Conservation (phyloP, 495 filamentous ascomycete species). For the Aspergillus steynii region DNA sequence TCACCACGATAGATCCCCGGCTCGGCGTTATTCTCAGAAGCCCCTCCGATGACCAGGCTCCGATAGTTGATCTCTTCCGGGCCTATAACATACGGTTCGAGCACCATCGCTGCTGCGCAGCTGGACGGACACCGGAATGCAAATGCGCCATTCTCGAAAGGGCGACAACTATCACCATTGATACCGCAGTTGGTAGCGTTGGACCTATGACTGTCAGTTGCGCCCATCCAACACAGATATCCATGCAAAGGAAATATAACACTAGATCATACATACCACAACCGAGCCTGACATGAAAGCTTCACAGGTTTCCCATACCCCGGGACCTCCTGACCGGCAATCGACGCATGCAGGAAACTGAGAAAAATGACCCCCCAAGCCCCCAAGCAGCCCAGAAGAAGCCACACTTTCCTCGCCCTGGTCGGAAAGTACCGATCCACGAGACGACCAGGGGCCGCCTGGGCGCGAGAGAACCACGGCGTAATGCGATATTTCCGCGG, state of each 20-base stretch:
- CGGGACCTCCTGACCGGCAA: slow-evolving; percentile 55
- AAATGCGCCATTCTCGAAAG: slow-evolving; percentile 65
- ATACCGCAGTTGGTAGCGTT: slow-evolving; percentile 64
- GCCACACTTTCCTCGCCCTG: slow-evolving; percentile 40
- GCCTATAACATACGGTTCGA: slow-evolving; percentile 72
- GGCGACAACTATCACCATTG: slow-evolving; percentile 69
- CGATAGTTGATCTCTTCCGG: slow-evolving; percentile 64
- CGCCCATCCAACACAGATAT: neutral
- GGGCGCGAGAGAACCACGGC: slow-evolving; percentile 60
- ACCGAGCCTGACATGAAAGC: slow-evolving; percentile 49
- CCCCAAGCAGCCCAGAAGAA: slow-evolving; percentile 53
- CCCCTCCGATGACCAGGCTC: slow-evolving; percentile 69
- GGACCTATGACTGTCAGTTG: slow-evolving; percentile 23
- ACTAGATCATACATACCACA: slow-evolving; percentile 51
- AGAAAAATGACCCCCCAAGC: slow-evolving; percentile 69
- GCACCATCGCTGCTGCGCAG: slow-evolving; percentile 60
- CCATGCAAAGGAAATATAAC: neutral
- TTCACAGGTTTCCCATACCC: slow-evolving; percentile 61
- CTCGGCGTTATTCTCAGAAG: slow-evolving; percentile 37
- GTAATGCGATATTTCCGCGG: slow-evolving; percentile 61
- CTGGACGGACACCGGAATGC: slow-evolving; percentile 75
- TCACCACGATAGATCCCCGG: slow-evolving; percentile 68
- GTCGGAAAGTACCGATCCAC: slow-evolving; percentile 59
- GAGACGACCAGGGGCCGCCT: slow-evolving; percentile 61
- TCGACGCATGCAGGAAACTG: slow-evolving; percentile 58